A percentile compares a stretch with the other conserved stretches of the same genome.
These are phyloP conservation scores for Aspergillus fumigatiaffinis DNA, from an alignment of 2,329 filamentous ascomycete genomes.

Conservation along the genomic window DNA sequence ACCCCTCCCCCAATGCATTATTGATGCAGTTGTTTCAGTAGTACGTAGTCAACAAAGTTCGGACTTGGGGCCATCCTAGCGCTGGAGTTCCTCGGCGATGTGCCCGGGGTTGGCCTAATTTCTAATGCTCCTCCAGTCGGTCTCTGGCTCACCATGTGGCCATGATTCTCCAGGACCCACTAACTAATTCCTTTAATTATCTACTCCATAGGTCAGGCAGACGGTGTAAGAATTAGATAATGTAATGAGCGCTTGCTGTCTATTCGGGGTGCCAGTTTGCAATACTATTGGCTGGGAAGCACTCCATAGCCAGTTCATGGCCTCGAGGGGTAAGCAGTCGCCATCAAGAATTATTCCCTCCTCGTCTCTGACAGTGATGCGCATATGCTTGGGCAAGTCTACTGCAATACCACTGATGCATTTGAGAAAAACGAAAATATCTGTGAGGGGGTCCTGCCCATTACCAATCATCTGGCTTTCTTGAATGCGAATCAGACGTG, in stretches of 20 bases:
- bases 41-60: neutral
- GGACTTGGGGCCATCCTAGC: neutral
- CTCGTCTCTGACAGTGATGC: neutral
- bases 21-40: neutral
- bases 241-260: neutral
- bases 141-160: constrained; percentile 16
- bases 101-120: neutral
- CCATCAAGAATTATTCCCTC: neutral
- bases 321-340: neutral
- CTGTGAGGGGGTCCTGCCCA: neutral
- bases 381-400: neutral
- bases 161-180: constrained; percentile 14
- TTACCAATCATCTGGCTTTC: neutral
- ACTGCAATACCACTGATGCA: neutral
- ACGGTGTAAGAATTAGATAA: neutral
- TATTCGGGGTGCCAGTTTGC: too few relatives aligned
- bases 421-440: neutral
- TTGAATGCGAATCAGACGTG: constrained; percentile 12
- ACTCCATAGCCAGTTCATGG: neutral
- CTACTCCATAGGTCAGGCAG: neutral
- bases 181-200: constrained; percentile 1
- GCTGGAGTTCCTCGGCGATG: neutral
- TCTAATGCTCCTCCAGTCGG: neutral
- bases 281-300: too few relatives aligned
- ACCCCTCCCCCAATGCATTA: neutral